Conservation (phyloP, 495 filamentous ascomycete genomes). For the Aspergillus biplanus region DNA sequence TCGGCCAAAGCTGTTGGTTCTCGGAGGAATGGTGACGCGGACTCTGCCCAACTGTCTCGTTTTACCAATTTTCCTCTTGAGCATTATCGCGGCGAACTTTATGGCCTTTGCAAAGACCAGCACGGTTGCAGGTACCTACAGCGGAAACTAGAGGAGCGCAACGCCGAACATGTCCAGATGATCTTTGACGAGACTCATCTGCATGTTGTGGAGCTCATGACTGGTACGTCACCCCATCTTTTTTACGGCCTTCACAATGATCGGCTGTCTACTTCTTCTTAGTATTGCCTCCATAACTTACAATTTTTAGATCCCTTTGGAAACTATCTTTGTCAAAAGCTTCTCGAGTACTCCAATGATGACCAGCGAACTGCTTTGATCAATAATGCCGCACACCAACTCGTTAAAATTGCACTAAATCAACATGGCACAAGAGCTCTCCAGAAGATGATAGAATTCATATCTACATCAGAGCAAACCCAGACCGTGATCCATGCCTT, state of each 20-base stretch:
- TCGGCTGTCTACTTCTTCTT: too few relatives aligned
- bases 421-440: slow-evolving; percentile 94
- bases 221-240: slow-evolving; percentile 50
- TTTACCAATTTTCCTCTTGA: slow-evolving; percentile 81
- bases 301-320: slow-evolving; percentile 77
- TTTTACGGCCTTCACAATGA: too few relatives aligned
- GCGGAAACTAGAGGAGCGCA: slow-evolving; percentile 92
- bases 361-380: slow-evolving; percentile 93
- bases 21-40: slow-evolving; percentile 40
- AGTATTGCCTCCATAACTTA: neutral
- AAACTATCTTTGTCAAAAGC: slow-evolving; percentile 97
- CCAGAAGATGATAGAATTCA: slow-evolving; percentile 99
- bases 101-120: slow-evolving; percentile 91
- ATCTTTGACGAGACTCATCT: slow-evolving; percentile 92
- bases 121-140: slow-evolving; percentile 95
- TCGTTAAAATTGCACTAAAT: slow-evolving; percentile 92
- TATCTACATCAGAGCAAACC: slow-evolving; percentile 77
- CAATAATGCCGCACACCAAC: slow-evolving; percentile 79
- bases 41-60: slow-evolving; percentile 54
- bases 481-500: slow-evolving; percentile 81
- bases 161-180: slow-evolving; percentile 79
- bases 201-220: slow-evolving; percentile 96
- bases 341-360: slow-evolving; percentile 89
- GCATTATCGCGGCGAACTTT: slow-evolving; percentile 76
- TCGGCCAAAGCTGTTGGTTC: slow-evolving; percentile 30